A percentile compares a stretch with the other conserved stretches of the same genome.
phyloP scores from a whole-genome alignment of 2,329 filamentous ascomycete genomes.

The Colletotrichum sp. region DNA sequence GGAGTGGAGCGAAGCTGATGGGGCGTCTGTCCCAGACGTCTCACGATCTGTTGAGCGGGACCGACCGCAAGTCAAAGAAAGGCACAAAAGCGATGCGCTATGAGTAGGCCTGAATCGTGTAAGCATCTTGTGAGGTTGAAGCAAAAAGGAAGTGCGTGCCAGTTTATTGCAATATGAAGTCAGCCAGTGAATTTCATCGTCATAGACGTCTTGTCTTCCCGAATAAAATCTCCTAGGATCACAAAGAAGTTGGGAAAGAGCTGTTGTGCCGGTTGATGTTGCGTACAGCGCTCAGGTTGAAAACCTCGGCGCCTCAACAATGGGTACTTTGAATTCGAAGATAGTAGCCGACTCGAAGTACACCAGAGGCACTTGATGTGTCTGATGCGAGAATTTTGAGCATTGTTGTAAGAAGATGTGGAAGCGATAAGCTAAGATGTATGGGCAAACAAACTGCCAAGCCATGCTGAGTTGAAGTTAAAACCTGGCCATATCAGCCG shows the following conservation, averaged over 20 bases:
- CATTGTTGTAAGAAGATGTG: too few species aligned
- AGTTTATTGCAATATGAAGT: not conserved
- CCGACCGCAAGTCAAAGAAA: not conserved
- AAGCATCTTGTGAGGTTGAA: not conserved
- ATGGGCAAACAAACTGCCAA: not conserved
- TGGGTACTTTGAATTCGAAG: fast-evolving
- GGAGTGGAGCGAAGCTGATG: not conserved
- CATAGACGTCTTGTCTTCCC: not conserved
- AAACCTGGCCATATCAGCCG: not conserved
- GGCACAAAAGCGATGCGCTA: not conserved
- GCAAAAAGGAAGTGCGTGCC: not conserved
- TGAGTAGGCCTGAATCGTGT: fast-evolving
- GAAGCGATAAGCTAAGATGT: not conserved
- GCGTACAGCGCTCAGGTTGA: too few species aligned
- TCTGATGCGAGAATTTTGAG: too few species aligned
- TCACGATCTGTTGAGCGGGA: not conserved
- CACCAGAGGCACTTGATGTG: too few species aligned
- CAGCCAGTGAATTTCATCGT: not conserved
- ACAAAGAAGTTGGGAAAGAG: too few species aligned
- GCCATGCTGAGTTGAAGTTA: not conserved
- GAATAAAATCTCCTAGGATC: too few species aligned
- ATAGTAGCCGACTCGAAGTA: too few species aligned
- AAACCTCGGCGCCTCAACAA: fast-evolving
- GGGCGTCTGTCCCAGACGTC: not conserved
- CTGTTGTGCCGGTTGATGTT: too few species aligned